Conservation (phyloP, 1,284 basidiomycete genomes). For the Sporisorium iseilematis-ciliati region DNA sequence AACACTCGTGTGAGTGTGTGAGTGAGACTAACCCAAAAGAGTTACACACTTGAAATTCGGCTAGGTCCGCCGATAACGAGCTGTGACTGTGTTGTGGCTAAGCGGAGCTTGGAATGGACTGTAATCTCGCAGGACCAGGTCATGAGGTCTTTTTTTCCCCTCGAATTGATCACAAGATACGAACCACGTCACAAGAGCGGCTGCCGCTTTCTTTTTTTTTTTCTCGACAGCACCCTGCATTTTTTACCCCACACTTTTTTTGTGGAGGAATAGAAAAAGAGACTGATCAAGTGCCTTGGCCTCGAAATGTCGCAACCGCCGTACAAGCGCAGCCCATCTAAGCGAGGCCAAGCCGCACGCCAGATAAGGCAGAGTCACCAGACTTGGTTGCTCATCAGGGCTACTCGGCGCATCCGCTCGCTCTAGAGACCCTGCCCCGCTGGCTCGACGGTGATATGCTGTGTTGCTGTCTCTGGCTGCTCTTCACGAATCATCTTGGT, state of each 20-base stretch:
- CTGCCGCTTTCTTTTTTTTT: slow-evolving; percentile 18
- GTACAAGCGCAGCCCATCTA: no score
- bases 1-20: slow-evolving; percentile 2
- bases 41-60: slow-evolving; percentile 1
- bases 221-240: slow-evolving; percentile 32
- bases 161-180: slow-evolving; percentile 1
- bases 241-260: slow-evolving; percentile 39
- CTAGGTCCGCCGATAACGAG: slow-evolving; percentile 10
- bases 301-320: background rate
- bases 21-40: slow-evolving; percentile 7
- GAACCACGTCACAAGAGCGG: slow-evolving; percentile 22
- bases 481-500: background rate
- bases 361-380: slow-evolving; percentile 10
- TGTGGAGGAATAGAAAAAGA: slow-evolving; percentile 9
- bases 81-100: background rate
- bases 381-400: background rate
- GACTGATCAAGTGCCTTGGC: slow-evolving; percentile 1
- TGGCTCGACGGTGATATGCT: background rate
- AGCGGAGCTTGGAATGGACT: slow-evolving; percentile 7
- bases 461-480: no score
- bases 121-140: slow-evolving; percentile 25
- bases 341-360: no score
- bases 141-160: slow-evolving; percentile 22
- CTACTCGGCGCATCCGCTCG: slow-evolving; percentile 18
- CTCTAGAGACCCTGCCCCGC: slow-evolving; percentile 20